phyloP scores from a whole-genome alignment of 257 asterid species.

The Ligustrum vulgare region DNA sequence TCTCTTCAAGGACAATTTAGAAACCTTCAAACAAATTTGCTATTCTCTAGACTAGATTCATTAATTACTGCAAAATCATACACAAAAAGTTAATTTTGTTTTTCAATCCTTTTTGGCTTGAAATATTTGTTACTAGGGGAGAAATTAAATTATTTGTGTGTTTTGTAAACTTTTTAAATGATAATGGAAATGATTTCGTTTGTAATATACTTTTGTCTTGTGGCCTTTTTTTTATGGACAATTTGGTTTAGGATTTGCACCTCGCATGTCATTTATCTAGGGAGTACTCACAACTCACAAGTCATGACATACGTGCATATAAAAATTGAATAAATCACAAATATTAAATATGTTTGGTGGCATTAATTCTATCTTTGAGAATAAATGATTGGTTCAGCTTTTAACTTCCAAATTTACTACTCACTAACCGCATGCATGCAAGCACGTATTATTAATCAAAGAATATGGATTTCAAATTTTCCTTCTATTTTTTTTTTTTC shows the following conservation, averaged over 20 bases:
- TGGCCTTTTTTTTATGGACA: not conserved
- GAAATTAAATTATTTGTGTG: not conserved
- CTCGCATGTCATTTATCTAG: constrained; percentile 17
- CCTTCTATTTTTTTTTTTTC: too few species aligned
- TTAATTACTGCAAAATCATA: too few species aligned
- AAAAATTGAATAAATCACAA: not conserved
- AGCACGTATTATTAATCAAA: not conserved
- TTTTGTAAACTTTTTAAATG: not conserved
- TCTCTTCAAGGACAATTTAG: constrained; percentile 54
- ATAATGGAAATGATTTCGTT: not conserved
- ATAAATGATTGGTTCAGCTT: not conserved
- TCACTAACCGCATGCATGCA: too few species aligned
- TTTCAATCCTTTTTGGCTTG: not conserved
- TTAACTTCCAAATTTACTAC: not conserved
- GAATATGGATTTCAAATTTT: too few species aligned
- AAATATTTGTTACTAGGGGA: not conserved
- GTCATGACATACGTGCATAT: not conserved
- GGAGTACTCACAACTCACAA: too few species aligned
- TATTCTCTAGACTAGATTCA: constrained; percentile 45
- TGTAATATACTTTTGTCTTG: not conserved
- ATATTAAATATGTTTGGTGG: not conserved
- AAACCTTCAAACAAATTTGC: constrained; percentile 58
- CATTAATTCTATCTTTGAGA: not conserved
- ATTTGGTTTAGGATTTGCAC: not conserved
- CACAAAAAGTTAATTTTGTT: not conserved